Base-by-base conservation (phyloP, 805 yeast species). In the Yarrowia porcina region DNA sequence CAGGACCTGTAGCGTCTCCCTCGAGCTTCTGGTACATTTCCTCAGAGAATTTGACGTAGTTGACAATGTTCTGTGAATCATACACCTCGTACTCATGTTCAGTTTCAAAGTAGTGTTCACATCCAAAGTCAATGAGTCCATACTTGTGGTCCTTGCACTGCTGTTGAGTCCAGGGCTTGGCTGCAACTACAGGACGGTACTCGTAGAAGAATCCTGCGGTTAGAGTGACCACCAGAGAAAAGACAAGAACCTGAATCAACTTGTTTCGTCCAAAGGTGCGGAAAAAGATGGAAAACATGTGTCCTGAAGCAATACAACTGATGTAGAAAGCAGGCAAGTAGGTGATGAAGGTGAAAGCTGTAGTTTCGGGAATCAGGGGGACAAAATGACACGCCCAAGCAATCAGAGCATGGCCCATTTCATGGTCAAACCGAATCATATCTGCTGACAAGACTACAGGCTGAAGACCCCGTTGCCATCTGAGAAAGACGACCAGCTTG, bases 291-390 rank as follows among this genome's bases (percentile, higher is more conserved):
- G 86, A 89, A 52, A 85, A 75, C 62, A 81, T 77, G 66, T 83
- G 88, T 3, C 86, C 88, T 61, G 85, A 76, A 0, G 85, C 85
- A 66, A 87, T 76, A 56, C 86, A 77, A 50, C 87, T 88, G 72
- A 90, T 89, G 75, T 88, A 90, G 61, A 86, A 82, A 0, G 96
- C 87, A 65, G 96, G 96, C 67, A 90, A 74, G 71, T 90, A 90
- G 73, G 89, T 96, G 72, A 88, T 77, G 75, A 90, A 88, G 74
- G 88, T 74, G 75, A 87, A 39, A 7, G 94, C 77, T 94, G 83
- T 28, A 84, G 87, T 96, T 87, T 88, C 38, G 57, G 88, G 77
- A 75, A 83, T 86, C 61, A 89, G 88, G 67, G 96, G 96, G 62
- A 80, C 72, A 71, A 82, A 87, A 74, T 90, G 96, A 38, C 87